phyloP scores from a whole-genome alignment of 306 rosid species.

The Cucurbita maxima region DNA sequence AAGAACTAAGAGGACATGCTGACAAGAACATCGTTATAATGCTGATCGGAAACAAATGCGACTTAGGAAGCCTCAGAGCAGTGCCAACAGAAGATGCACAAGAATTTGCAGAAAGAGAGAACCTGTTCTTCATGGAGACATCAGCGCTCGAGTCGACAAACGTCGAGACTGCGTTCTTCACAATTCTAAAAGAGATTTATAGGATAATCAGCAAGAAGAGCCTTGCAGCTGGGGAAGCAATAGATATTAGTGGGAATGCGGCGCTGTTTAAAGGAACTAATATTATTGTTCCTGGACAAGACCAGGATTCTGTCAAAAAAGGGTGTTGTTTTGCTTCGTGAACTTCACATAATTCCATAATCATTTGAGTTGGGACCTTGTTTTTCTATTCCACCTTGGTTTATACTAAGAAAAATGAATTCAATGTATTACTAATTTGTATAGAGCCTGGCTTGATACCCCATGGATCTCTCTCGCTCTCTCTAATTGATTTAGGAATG shows the following conservation, averaged over 20 bases:
- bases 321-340: constrained; percentile 49
- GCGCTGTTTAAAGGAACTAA: constrained; percentile 53
- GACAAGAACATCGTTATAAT: constrained; percentile 67
- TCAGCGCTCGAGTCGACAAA: constrained; percentile 85
- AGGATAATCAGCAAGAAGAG: constrained; percentile 50
- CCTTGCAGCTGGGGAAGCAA: constrained; percentile 29
- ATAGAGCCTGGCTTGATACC: neutral
- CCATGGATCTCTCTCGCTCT: neutral
- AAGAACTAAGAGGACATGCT: constrained; percentile 70
- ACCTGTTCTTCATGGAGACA: constrained; percentile 87
- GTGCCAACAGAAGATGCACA: constrained; percentile 88
- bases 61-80: constrained; percentile 60
- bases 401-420: neutral
- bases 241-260: constrained; percentile 22
- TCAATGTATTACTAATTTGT: neutral
- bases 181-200: constrained; percentile 61
- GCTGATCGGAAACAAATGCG: constrained; percentile 84
- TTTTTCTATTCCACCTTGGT: neutral
- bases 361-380: constrained; percentile 10
- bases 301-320: constrained; percentile 15
- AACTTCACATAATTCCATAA: neutral
- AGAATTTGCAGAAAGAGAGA: constrained; percentile 84
- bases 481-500: neutral
- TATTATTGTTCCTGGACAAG: constrained; percentile 46
- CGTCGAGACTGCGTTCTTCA: constrained; percentile 71